Percentiles rank a stretch among this genome's conserved stretches.
Evolutionary conservation across 1,284 basidiomycete genomes (phyloP).

Genomic region (Trichosporon faecale): DNA sequence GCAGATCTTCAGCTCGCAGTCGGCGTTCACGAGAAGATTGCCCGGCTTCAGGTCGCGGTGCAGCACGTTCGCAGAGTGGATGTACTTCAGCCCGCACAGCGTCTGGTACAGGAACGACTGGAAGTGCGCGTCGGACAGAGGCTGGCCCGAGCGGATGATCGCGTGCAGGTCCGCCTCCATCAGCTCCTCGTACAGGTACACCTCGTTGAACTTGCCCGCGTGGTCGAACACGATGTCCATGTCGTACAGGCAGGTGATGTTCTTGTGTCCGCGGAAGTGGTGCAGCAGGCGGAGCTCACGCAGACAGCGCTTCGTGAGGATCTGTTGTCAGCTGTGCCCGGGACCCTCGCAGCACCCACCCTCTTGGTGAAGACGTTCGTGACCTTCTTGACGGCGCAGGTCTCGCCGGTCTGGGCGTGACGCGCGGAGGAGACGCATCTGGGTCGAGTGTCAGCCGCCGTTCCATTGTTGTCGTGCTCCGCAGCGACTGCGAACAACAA

Average conservation of each 20-base stretch:
- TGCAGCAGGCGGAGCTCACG: constrained; percentile 90
- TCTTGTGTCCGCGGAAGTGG: constrained; percentile 96
- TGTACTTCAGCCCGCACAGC: constrained; percentile 93
- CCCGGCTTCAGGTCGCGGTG: constrained; percentile 96
- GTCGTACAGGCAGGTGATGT: constrained; percentile 88
- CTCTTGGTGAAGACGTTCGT: constrained; percentile 94
- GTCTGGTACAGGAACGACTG: constrained; percentile 99
- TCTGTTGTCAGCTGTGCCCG: constrained; percentile 53
- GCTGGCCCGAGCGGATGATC: constrained; percentile 96
- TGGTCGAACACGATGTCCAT: constrained; percentile 93
- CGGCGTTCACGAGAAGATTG: constrained; percentile 94
- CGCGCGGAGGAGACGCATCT: constrained; percentile 78
- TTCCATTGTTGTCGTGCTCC: not conserved
- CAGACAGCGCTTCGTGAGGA: constrained; percentile 89
- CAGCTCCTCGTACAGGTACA: constrained; percentile 93
- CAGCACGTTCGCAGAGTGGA: constrained; percentile 96
- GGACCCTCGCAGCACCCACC: constrained; percentile 27
- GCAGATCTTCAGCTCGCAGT: constrained; percentile 97
- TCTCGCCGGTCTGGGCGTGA: constrained; percentile 78
- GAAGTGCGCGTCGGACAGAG: constrained; percentile 97
- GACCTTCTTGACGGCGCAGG: constrained; percentile 70
- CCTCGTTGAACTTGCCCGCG: constrained; percentile 87
- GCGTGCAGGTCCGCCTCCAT: constrained; percentile 99
- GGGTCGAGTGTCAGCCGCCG: not conserved
- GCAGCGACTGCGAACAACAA: not conserved